Conservation (phyloP, 768 basidiomycete species). For the Gautieria morchelliformis region DNA sequence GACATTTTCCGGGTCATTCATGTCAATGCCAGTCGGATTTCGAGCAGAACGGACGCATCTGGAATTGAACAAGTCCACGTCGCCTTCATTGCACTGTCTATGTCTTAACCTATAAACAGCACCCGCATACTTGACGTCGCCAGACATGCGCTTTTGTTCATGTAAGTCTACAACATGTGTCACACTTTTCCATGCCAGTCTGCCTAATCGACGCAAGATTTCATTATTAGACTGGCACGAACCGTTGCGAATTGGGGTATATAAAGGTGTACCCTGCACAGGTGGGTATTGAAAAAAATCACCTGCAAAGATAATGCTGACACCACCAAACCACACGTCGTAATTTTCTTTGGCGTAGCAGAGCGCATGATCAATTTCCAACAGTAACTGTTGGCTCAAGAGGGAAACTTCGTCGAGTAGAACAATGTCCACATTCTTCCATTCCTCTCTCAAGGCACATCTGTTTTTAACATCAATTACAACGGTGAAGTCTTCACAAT, state of each 20-base stretch:
- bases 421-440: too few relatives aligned
- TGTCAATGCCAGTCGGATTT: background rate
- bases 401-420: too few relatives aligned
- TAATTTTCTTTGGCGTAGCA: constrained; percentile 17
- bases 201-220: background rate
- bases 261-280: constrained; percentile 20
- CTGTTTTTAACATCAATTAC: constrained; percentile 13
- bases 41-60: background rate
- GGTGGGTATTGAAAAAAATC: constrained; percentile 27
- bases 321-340: constrained; percentile 22
- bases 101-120: constrained; percentile 8
- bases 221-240: background rate
- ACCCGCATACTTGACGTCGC: constrained; percentile 15
- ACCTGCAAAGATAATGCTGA: constrained; percentile 23
- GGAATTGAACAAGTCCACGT: background rate
- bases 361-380: constrained; percentile 21
- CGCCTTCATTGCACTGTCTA: background rate
- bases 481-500: constrained; percentile 9
- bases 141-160: constrained; percentile 19
- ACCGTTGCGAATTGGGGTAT: too few relatives aligned
- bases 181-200: constrained; percentile 13
- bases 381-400: constrained; percentile 17
- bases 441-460: constrained; percentile 13
- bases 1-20: background rate
- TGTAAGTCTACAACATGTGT: constrained; percentile 12